Evolutionary conservation across 23 red algal species (phyloP).

Genomic region (Chondrus crispus): DNA sequence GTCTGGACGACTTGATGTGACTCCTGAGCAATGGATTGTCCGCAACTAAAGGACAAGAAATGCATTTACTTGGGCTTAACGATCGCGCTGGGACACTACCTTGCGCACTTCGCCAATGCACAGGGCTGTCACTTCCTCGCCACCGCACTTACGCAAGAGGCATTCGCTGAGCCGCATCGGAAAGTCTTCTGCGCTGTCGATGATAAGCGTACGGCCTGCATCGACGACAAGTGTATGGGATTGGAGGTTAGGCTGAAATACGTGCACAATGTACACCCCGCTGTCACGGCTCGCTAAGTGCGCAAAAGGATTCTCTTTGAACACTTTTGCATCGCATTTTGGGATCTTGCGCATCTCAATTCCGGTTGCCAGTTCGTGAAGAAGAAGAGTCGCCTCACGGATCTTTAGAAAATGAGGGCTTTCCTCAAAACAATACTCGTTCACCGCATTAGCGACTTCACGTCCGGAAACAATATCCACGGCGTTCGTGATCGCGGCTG

Average conservation of each 20-base stretch:
- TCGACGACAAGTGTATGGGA: background rate
- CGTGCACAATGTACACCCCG: background rate
- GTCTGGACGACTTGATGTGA: background rate
- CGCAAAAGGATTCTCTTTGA: background rate
- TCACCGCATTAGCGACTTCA: background rate
- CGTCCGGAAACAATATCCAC: background rate
- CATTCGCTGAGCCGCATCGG: background rate
- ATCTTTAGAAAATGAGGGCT: background rate
- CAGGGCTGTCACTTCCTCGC: background rate
- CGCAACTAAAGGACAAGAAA: background rate
- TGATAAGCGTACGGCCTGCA: background rate
- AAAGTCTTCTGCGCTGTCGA: background rate
- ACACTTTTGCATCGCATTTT: background rate
- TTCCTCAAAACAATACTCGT: background rate
- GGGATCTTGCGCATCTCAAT: background rate
- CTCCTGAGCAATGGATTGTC: conserved; percentile 14
- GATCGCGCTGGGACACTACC: background rate
- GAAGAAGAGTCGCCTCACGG: background rate
- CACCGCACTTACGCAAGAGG: background rate
- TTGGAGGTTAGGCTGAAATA: background rate
- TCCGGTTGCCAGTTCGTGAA: background rate
- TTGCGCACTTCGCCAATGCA: background rate
- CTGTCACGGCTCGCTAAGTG: background rate
- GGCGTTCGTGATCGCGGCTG: background rate
- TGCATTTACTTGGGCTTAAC: background rate